Conservation (phyloP, 2,329 filamentous ascomycete species). For the Cytospora piceae region DNA sequence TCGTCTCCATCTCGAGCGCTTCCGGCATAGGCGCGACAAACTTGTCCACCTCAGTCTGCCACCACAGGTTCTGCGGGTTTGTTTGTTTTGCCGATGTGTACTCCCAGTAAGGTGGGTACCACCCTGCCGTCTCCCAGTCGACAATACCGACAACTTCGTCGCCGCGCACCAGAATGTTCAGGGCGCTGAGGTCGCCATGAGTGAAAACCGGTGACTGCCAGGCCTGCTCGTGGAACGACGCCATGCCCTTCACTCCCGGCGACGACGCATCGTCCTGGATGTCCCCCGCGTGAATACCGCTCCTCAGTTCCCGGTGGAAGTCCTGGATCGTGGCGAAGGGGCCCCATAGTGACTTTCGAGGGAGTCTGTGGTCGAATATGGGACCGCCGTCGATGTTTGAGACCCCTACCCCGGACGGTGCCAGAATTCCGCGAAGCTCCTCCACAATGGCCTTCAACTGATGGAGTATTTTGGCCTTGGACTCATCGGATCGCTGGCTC, state of each 20-base stretch:
- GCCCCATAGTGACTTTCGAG: slow-evolving; percentile 11
- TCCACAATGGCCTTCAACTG: slow-evolving; percentile 3
- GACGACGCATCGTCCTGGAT: slow-evolving; percentile 19
- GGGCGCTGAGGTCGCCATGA: slow-evolving; percentile 52
- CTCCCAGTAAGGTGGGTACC: slow-evolving; percentile 50
- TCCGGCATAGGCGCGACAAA: slow-evolving; percentile 1
- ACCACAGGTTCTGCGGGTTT: slow-evolving; percentile 14
- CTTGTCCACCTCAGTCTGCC: slow-evolving; percentile 20
- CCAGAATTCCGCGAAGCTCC: slow-evolving; percentile 1
- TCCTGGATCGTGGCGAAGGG: slow-evolving; percentile 15
- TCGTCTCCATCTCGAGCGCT: slow-evolving; percentile 11
- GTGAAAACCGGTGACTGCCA: slow-evolving; percentile 48
- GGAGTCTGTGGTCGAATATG: slow-evolving; percentile 18
- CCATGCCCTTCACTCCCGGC: slow-evolving; percentile 15
- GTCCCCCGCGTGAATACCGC: slow-evolving; percentile 7
- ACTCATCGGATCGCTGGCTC: slow-evolving; percentile 7
- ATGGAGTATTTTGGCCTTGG: slow-evolving; percentile 3
- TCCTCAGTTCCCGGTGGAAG: slow-evolving; percentile 14
- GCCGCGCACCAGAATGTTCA: slow-evolving; percentile 49
- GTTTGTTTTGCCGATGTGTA: slow-evolving; percentile 33
- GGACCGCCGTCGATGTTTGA: slow-evolving; percentile 11
- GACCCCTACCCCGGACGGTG: neutral
- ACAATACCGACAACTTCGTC: slow-evolving; percentile 45
- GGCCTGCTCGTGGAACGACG: slow-evolving; percentile 7
- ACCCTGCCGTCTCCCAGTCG: slow-evolving; percentile 53